These are phyloP conservation scores for Turritis glabra DNA, from an alignment of 345 rosid species.

Conservation along the genomic window DNA sequence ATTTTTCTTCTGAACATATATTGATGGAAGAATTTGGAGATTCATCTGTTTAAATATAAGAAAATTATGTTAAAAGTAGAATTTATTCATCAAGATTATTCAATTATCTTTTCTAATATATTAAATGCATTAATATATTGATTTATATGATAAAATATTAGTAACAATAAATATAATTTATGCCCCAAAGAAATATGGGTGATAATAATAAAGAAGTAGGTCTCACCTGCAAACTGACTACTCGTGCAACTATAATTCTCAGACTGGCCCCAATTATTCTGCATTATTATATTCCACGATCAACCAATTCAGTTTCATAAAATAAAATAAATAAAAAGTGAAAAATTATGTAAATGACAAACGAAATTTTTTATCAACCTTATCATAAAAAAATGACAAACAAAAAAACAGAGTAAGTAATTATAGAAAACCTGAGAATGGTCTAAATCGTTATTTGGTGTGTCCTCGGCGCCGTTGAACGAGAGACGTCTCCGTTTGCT, in stretches of 20 bases:
- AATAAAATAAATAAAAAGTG: neutral
- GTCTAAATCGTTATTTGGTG: constrained; percentile 18
- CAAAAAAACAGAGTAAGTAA: neutral
- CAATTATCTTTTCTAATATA: neutral
- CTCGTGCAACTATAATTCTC: constrained; percentile 62
- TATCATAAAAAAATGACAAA: too few relatives aligned
- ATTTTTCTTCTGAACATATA: constrained; percentile 5
- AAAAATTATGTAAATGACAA: neutral
- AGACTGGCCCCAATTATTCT: constrained; percentile 61
- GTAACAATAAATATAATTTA: neutral
- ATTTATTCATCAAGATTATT: neutral
- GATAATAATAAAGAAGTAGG: constrained; percentile 26
- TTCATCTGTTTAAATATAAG: constrained; percentile 20
- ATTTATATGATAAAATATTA: neutral
- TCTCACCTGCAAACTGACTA: constrained; percentile 48
- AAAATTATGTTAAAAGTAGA: neutral
- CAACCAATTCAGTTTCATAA: constrained; percentile 6
- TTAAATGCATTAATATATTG: neutral
- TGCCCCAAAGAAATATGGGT: neutral
- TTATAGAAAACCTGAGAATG: constrained; percentile 25
- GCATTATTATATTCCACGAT: constrained; percentile 26
- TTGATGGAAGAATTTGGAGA: constrained; percentile 32
- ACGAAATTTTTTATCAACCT: too few relatives aligned
- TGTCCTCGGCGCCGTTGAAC: constrained; percentile 26
- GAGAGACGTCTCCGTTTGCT: constrained; percentile 69